These are phyloP conservation scores for Asterochloris sp. DNA, from an alignment of 139 green algal genomes.

Conservation along the genomic window DNA sequence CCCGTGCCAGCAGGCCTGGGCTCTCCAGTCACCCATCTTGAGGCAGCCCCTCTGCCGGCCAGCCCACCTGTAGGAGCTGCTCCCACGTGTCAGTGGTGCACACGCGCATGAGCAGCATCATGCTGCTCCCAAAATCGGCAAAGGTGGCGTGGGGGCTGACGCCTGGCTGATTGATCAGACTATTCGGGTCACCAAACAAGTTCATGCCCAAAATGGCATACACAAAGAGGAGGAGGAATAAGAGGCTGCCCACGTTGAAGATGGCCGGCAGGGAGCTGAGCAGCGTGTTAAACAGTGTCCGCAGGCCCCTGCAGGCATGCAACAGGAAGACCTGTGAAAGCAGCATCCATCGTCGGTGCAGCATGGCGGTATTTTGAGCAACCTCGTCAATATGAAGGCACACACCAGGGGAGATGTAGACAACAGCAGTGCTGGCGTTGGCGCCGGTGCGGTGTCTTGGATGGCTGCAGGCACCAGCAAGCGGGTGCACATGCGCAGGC, in stretches of 20 bases:
- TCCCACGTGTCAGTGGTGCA: slow-evolving; percentile 74
- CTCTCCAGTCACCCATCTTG: too few relatives aligned
- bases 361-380: too few relatives aligned
- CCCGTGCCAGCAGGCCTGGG: too few relatives aligned
- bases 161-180: slow-evolving; percentile 7
- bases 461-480: too few relatives aligned
- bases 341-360: too few relatives aligned
- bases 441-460: too few relatives aligned
- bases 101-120: slow-evolving; percentile 65
- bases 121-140: slow-evolving; percentile 44
- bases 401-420: too few relatives aligned
- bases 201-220: slow-evolving; percentile 79
- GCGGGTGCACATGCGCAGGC: too few relatives aligned
- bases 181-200: slow-evolving; percentile 61
- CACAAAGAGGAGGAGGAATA: slow-evolving; percentile 79
- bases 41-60: too few relatives aligned
- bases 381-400: too few relatives aligned
- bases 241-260: slow-evolving; percentile 61
- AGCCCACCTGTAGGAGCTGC: slow-evolving; percentile 63
- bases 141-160: slow-evolving; percentile 68
- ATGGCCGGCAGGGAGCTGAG: slow-evolving; percentile 64
- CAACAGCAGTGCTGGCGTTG: too few relatives aligned
- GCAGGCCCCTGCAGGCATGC: slow-evolving; percentile 46
- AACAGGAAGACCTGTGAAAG: neutral
- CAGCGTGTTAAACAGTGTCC: slow-evolving; percentile 66